Conservation (phyloP, 176 grass and related monocot genomes). For the Avena eriantha region DNA sequence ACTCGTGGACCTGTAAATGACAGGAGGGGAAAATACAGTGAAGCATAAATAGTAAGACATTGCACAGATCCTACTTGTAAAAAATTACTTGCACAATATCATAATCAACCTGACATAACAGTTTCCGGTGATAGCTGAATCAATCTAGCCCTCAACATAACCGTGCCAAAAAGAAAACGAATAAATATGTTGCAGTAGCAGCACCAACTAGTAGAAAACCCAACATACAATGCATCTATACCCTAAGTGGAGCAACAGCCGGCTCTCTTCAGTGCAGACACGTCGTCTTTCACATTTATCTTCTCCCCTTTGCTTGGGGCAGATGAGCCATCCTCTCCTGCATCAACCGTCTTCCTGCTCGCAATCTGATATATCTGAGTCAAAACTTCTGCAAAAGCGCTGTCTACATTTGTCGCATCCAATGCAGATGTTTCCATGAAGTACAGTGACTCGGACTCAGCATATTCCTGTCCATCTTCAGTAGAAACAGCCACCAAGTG, state of each 20-base stretch:
- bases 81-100: constrained; percentile 24
- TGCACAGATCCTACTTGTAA: constrained; percentile 17
- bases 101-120: constrained; percentile 33
- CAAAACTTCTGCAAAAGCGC: constrained; percentile 62
- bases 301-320: constrained; percentile 55
- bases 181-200: constrained; percentile 27
- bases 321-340: constrained; percentile 39
- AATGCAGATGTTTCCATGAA: constrained; percentile 71
- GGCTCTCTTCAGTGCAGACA: constrained; percentile 53
- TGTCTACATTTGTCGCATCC: constrained; percentile 59
- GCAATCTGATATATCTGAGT: constrained; percentile 58
- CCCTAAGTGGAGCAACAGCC: constrained; percentile 63
- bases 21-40: background rate
- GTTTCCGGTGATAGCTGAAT: constrained; percentile 20
- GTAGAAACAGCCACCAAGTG: constrained; percentile 66
- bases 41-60: background rate
- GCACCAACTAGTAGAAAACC: constrained; percentile 28
- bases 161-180: constrained; percentile 16
- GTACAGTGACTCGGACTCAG: constrained; percentile 60
- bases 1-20: background rate
- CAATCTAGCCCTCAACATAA: constrained; percentile 16
- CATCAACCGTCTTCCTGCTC: constrained; percentile 52
- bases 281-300: constrained; percentile 63
- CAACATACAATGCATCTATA: constrained; percentile 26
- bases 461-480: constrained; percentile 62